Base-by-base conservation (phyloP, 306 rosid genomes). In the Ormosia semicastrata region DNA sequence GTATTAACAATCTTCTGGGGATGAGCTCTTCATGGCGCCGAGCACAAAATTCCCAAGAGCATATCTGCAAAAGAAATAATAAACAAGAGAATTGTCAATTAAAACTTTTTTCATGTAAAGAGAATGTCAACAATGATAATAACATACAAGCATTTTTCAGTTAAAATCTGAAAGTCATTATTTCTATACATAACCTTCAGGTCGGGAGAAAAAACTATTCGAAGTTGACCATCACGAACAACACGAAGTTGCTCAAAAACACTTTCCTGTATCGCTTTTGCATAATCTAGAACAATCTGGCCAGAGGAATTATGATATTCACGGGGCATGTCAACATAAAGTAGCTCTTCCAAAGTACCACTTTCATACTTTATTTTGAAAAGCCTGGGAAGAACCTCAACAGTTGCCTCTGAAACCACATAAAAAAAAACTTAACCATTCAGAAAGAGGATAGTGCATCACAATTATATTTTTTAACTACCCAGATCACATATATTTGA, bases 21-120 rank as follows among this genome's bases (percentile, higher is more conserved):
- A 95, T 95, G 66, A 95, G 98, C 88, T 95, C 99, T 86, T 95
- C 99, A 74, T 95, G 99, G 70, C 97, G 98, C 65, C 98, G 90
- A 49, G 99, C 99, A 90, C 99, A 95, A 83, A 95, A 95, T 77
- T 95, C 99, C 99, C 99, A 95, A 37, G 99, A 95, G 86, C 97
- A 93, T 75, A 95, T 95, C 99, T 95, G 89, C 78, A 62, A 74
- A 72, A 57, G 49, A 77, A 78, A 81, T 29, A 33, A 64, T 59
- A 4, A 29, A 67, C n/a, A 63, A 63, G 46, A 83, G 64, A 76
- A 66, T 24, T 37, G 71, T 72, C 62, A 34, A 78, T 68, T 68
- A 80, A 65, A 58, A 12, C 41, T 33, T 71, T 63, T 63, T 58
- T 33, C 66, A 59, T 59, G 69, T 10, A 67, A 43, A 17, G 37